Evolutionary conservation across 164 flowering plant genomes (phyloP), one percentile per base, ranked within the genome.

Genomic region (Kingdonia uniflora): DNA sequence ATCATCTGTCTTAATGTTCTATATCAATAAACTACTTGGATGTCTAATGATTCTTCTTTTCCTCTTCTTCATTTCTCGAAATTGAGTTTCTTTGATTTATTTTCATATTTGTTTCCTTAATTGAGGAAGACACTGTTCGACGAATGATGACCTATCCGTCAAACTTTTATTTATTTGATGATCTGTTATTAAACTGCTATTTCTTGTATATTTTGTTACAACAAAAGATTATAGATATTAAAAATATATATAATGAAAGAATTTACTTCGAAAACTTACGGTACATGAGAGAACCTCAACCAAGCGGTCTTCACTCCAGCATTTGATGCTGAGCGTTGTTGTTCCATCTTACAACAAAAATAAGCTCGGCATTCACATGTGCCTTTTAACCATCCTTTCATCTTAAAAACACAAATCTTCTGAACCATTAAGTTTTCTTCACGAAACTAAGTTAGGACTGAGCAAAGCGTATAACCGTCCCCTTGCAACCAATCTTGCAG

Each of bases 1-100:
- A 57, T 38, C 33, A 22, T 39, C 51, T 49, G 14, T 39, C 44
- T 25, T 24, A 57, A 49, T 22, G 56, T 35, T 37, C 15, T 14
- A 29, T 10, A 20, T 20, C 16, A 52, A 48, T 49, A 49, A 57
- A 42, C 7, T 16, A 19, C 40, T 25, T 24, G 13, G 21, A 51
- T 35, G 54, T 17, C 45, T 38, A 6, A 11, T 13, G 11, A 6
- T 14, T 37, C 47, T n/a, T n/a, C n/a, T n/a, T n/a, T n/a, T n/a
- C n/a, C n/a, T n/a, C n/a, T n/a, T n/a, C n/a, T n/a, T n/a, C n/a
- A n/a, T n/a, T n/a, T n/a, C n/a, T n/a, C n/a, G n/a, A n/a, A n/a
- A n/a, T n/a, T n/a, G n/a, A n/a, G n/a, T n/a, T n/a, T n/a, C n/a
- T n/a, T n/a, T n/a, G n/a, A n/a, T n/a, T n/a, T n/a, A n/a, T n/a